A percentile compares a stretch with the other conserved stretches of the same genome.
Conservation (phyloP, 2,329 filamentous ascomycete genomes). For the Colletotrichum noveboracense region DNA sequence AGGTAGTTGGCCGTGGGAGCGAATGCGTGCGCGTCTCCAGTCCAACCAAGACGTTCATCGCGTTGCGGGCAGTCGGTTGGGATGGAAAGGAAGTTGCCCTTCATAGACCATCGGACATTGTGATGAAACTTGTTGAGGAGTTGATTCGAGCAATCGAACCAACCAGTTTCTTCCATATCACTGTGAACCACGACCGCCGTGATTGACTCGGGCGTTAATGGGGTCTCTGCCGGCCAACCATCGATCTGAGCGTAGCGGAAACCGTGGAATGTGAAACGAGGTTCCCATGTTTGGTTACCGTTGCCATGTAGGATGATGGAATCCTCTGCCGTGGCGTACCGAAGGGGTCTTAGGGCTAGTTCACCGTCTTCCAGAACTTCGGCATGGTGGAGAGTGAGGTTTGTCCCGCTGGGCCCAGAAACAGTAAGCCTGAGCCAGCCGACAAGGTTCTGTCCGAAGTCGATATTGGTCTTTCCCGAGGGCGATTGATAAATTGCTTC, state of each 20-base stretch:
- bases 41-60: slow-evolving; percentile 61
- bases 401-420: slow-evolving; percentile 38
- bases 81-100: slow-evolving; percentile 61
- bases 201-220: slow-evolving; percentile 24
- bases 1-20: slow-evolving; percentile 56
- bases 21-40: slow-evolving; percentile 56
- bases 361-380: slow-evolving; percentile 59
- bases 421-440: slow-evolving; percentile 50
- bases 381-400: slow-evolving; percentile 54
- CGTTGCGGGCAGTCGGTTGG: slow-evolving; percentile 64
- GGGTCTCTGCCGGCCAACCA: slow-evolving; percentile 40
- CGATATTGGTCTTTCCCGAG: slow-evolving; percentile 51
- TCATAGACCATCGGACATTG: slow-evolving; percentile 62
- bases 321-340: slow-evolving; percentile 47
- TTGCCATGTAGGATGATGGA: slow-evolving; percentile 34
- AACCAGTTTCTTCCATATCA: slow-evolving; percentile 55
- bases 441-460: slow-evolving; percentile 65
- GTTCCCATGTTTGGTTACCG: slow-evolving; percentile 39
- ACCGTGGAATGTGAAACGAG: slow-evolving; percentile 57
- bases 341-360: slow-evolving; percentile 45
- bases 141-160: slow-evolving; percentile 56
- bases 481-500: slow-evolving; percentile 34
- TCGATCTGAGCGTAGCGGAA: slow-evolving; percentile 57
- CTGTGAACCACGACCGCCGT: slow-evolving; percentile 49
- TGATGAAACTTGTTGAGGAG: slow-evolving; percentile 58